phyloP scores from a whole-genome alignment of 768 basidiomycete genomes.

The Botryobasidium botryosum region DNA sequence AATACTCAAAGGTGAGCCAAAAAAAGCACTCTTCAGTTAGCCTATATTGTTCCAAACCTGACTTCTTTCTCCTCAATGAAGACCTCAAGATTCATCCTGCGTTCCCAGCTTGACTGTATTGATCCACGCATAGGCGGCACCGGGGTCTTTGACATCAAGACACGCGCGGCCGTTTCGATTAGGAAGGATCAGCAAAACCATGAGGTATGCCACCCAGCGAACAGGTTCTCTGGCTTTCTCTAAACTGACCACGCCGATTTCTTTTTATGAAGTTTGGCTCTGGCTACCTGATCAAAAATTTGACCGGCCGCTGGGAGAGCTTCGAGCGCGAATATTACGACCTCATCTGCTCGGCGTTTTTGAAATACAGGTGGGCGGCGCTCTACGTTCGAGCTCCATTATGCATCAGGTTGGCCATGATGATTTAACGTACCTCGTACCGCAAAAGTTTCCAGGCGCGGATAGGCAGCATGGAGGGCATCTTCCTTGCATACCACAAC shows the following conservation, averaged over 20 bases:
- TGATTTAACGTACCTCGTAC: neutral
- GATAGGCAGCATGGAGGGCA: conserved; percentile 95
- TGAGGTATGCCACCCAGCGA: conserved; percentile 27
- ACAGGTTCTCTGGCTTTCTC: neutral
- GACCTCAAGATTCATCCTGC: conserved; percentile 43
- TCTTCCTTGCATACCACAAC: conserved; percentile 78
- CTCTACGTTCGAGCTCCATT: too few relatives aligned
- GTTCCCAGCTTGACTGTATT: conserved; percentile 84
- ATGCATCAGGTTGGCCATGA: neutral
- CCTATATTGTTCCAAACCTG: too few relatives aligned
- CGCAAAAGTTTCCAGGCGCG: conserved; percentile 73
- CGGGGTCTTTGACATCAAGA: conserved; percentile 94
- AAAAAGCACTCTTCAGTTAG: too few relatives aligned
- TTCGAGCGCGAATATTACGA: conserved; percentile 95
- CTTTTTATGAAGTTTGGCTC: conserved; percentile 51
- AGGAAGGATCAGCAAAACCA: conserved; percentile 76
- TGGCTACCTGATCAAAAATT: conserved; percentile 52
- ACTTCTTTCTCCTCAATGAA: neutral
- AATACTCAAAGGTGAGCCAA: conserved; percentile 66
- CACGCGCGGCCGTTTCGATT: conserved; percentile 69
- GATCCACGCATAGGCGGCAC: conserved; percentile 70
- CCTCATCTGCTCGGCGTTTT: conserved; percentile 79
- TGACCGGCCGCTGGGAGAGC: conserved; percentile 49
- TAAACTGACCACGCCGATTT: neutral
- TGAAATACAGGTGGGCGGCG: conserved; percentile 71